phyloP scores from a whole-genome alignment of 2,329 filamentous ascomycete species.

The Thelonectria olida region DNA sequence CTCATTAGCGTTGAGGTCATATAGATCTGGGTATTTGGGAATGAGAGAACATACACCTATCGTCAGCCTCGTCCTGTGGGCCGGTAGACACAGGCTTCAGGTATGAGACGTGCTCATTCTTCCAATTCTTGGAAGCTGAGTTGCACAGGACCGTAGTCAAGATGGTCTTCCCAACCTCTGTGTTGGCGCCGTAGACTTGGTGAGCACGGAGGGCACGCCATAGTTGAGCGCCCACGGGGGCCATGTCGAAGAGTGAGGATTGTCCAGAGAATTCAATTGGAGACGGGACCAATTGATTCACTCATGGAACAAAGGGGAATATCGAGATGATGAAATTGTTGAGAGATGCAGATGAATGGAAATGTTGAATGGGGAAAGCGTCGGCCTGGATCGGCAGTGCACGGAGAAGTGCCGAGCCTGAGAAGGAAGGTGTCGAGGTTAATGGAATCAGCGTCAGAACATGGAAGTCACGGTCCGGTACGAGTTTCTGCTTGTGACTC shows the following conservation, averaged over 20 bases:
- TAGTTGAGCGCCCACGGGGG: constrained; percentile 66
- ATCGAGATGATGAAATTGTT: no score
- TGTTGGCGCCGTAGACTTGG: constrained; percentile 86
- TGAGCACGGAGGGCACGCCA: constrained; percentile 75
- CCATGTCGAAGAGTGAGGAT: constrained; percentile 39
- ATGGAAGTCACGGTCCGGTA: no score
- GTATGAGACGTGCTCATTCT: constrained; percentile 65
- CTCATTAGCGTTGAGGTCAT: constrained; percentile 3
- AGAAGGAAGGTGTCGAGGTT: not conserved
- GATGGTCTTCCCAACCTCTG: constrained; percentile 86
- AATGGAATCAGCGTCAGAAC: no score
- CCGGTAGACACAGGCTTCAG: constrained; percentile 87
- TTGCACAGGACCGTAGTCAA: constrained; percentile 78
- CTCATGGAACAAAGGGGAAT: no score
- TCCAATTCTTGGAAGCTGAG: constrained; percentile 60
- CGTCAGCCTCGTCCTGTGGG: constrained; percentile 73
- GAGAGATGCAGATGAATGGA: not conserved
- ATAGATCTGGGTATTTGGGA: no score
- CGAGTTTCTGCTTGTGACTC: no score
- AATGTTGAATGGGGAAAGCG: not conserved
- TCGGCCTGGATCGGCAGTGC: constrained; percentile 19
- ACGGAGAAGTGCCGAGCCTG: not conserved
- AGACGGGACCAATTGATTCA: no score
- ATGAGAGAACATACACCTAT: constrained; percentile 62
- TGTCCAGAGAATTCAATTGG: no score